A percentile compares a stretch with the other conserved stretches of the same genome.
Conservation (phyloP, 2,329 filamentous ascomycete species). For the Colletotrichum eremochloae region DNA sequence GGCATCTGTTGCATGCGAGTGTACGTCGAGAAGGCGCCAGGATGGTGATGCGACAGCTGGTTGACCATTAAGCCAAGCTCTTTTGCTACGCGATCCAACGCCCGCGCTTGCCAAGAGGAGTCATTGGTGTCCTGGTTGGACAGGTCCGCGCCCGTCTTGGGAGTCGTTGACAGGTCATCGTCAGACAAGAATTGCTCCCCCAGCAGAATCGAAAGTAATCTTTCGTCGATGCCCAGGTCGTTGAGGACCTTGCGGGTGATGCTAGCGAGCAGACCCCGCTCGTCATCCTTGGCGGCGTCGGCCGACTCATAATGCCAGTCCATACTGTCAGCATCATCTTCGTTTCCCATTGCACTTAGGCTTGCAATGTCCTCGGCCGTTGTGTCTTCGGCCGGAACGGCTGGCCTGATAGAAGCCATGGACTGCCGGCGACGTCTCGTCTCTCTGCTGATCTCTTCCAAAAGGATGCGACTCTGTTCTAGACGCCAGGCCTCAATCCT, state of each 20-base stretch:
- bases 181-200: slow-evolving; percentile 79
- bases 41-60: slow-evolving; percentile 83
- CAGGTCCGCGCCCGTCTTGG: slow-evolving; percentile 53
- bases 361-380: slow-evolving; percentile 50
- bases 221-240: slow-evolving; percentile 91
- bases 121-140: slow-evolving; percentile 52
- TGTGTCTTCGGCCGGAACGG: slow-evolving; percentile 48
- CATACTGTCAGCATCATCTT: slow-evolving; percentile 55
- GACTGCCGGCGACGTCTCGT: slow-evolving; percentile 78
- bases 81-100: slow-evolving; percentile 86
- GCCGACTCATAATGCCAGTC: slow-evolving; percentile 67
- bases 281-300: slow-evolving; percentile 59
- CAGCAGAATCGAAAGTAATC: slow-evolving; percentile 85
- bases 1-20: slow-evolving; percentile 72
- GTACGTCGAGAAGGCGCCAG: slow-evolving; percentile 90
- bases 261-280: slow-evolving; percentile 81
- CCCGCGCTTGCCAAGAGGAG: slow-evolving; percentile 78
- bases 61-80: slow-evolving; percentile 89
- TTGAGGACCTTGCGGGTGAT: slow-evolving; percentile 89
- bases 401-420: slow-evolving; percentile 60
- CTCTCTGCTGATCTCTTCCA: slow-evolving; percentile 92
- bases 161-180: slow-evolving; percentile 62
- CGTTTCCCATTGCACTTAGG: slow-evolving; percentile 47
- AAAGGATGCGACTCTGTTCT: slow-evolving; percentile 86
- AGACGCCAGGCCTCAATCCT: slow-evolving; percentile 93